phyloP scores from a whole-genome alignment of 805 yeast species.

The Wickerhamiella musiphila region DNA sequence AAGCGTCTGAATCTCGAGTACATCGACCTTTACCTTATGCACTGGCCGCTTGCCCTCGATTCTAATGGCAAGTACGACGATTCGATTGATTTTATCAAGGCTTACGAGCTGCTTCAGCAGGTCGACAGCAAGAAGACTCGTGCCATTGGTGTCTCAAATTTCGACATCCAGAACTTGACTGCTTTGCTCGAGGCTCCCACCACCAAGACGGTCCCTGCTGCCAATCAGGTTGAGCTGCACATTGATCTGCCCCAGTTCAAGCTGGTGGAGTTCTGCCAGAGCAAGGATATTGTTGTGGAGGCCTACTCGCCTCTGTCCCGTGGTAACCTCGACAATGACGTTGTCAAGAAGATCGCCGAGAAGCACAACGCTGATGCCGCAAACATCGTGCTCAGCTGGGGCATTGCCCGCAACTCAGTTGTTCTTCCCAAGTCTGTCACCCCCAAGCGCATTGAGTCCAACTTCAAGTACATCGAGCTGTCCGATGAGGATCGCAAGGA shows the following conservation, averaged over 20 bases:
- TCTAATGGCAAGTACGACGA: constrained; percentile 16
- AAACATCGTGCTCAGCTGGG: constrained; percentile 20
- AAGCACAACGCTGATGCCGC: constrained; percentile 28
- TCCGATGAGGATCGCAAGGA: constrained; percentile 26
- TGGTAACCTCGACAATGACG: constrained; percentile 39
- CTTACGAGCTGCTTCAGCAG: constrained; percentile 49
- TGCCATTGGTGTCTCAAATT: constrained; percentile 67
- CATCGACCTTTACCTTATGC: constrained; percentile 47
- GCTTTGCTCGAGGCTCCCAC: constrained; percentile 27
- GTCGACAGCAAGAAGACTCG: constrained; percentile 34
- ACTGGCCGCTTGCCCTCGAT: constrained; percentile 38
- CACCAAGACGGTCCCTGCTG: constrained; percentile 38
- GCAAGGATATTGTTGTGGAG: constrained; percentile 38
- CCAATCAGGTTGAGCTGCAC: constrained; percentile 62
- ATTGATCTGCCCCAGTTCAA: constrained; percentile 52
- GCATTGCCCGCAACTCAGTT: constrained; percentile 34
- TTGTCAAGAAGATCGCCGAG: constrained; percentile 38
- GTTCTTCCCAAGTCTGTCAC: constrained; percentile 58
- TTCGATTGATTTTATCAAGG: constrained; percentile 27
- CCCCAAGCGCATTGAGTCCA: constrained; percentile 35
- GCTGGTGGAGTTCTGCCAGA: constrained; percentile 33
- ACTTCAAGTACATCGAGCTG: constrained; percentile 26
- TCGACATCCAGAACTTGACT: constrained; percentile 35
- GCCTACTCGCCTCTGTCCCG: constrained; percentile 72
- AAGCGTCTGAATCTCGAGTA: constrained; percentile 37